Percentiles rank a stretch among this genome's conserved stretches.
phyloP scores from a whole-genome alignment of 805 yeast genomes.

The Saturnispora quitensis region DNA sequence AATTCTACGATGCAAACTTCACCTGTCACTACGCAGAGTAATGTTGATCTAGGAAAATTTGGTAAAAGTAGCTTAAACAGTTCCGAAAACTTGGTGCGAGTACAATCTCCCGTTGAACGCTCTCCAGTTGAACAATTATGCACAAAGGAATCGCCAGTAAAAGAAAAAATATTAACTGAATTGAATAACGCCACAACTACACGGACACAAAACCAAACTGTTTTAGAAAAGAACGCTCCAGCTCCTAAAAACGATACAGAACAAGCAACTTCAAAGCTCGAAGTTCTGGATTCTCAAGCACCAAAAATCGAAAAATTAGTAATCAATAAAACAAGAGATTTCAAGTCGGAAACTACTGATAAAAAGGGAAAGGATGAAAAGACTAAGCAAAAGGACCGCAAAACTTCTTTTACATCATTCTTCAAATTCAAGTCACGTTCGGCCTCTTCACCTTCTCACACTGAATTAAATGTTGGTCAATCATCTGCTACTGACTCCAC shows the following conservation, averaged over 20 bases:
- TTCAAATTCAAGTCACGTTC: conserved; percentile 13
- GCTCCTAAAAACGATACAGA: neutral
- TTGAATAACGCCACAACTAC: neutral
- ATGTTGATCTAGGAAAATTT: neutral
- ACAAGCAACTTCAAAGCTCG: neutral
- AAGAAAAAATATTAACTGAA: neutral
- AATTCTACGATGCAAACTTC: neutral
- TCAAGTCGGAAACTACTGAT: neutral
- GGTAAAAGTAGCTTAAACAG: neutral
- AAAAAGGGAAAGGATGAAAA: conserved; percentile 8
- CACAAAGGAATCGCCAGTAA: neutral
- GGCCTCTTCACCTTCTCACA: neutral
- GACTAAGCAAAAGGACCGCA: conserved; percentile 8
- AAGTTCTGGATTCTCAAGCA: neutral
- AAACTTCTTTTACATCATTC: conserved; percentile 14
- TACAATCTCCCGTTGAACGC: neutral
- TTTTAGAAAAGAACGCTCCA: neutral
- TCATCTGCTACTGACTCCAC: neutral
- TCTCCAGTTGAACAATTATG: neutral
- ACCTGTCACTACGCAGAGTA: neutral
- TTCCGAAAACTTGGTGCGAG: neutral
- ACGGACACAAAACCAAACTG: neutral
- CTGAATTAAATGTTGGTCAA: neutral
- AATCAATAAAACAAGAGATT: neutral
- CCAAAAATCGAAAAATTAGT: neutral